phyloP scores from a whole-genome alignment of 257 asterid species.

The Primulina eburnea region DNA sequence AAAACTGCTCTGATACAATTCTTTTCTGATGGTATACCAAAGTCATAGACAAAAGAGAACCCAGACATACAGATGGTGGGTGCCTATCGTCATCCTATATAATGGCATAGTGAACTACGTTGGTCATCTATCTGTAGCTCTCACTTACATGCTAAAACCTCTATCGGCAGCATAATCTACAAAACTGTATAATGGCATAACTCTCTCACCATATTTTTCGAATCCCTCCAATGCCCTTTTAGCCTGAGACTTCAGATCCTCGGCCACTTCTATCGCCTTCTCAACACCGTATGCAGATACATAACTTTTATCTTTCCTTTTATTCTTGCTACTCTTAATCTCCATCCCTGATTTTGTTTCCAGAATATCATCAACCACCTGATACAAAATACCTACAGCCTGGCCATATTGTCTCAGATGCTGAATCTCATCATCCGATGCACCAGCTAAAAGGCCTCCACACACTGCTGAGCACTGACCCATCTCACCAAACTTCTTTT shows the following conservation, averaged over 20 bases:
- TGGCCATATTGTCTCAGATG: conserved; percentile 31
- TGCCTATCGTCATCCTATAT: not conserved
- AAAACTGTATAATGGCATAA: conserved; percentile 46
- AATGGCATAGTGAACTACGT: too few relatives aligned
- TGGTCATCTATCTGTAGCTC: not conserved
- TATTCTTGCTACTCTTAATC: conserved; percentile 18
- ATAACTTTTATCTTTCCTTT: conserved; percentile 43
- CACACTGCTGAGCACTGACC: conserved; percentile 59
- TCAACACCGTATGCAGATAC: conserved; percentile 50
- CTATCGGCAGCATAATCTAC: conserved; percentile 57
- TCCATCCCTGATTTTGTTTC: conserved; percentile 30
- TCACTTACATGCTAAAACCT: conserved; percentile 33
- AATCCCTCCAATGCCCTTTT: conserved; percentile 47
- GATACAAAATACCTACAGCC: conserved; percentile 33
- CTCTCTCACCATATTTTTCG: conserved; percentile 49
- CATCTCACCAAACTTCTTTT: conserved; percentile 63
- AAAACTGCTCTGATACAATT: not conserved
- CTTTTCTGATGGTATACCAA: not conserved
- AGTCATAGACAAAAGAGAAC: not conserved
- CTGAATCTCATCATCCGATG: conserved; percentile 52
- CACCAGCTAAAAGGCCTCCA: conserved; percentile 56
- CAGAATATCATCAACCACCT: conserved; percentile 39
- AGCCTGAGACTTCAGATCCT: conserved; percentile 48
- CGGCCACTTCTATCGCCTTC: conserved; percentile 51
- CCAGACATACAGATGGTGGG: not conserved